Base-by-base conservation (phyloP, 169 alveolate species). In the Eimeria praecox region DNA sequence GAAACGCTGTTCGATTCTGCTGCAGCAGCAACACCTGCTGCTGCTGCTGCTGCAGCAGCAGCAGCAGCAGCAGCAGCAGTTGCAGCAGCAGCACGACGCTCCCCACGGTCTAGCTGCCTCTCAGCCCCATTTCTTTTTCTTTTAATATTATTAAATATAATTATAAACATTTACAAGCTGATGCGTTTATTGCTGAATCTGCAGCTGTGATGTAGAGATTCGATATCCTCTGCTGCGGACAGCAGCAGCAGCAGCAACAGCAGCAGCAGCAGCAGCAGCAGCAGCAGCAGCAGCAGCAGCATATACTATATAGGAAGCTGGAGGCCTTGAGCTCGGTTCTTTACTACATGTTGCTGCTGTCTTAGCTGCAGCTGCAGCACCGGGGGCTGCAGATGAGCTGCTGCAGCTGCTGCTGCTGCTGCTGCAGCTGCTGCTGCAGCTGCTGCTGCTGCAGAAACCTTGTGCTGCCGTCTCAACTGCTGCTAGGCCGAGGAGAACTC, bases 231-330 rank as follows among this genome's bases (percentile, higher is more conserved):
- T 14, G 66, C 66, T 56, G 66, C 66, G 8, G 20, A 22, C 46
- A 30, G 80, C 44, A 12, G 44, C 46, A 9, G 75, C 75, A 22
- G 75, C 30, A 18, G 75, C 75, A 64, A 30, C 75, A 64, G 75
- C 75, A 6, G 75, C n/a, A 64, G 35, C 75, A 30, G 80, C 49
- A 69, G 44, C 80, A 69, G 80, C 80, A 69, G 80, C 80, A 35
- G 49, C 80, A 69, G 80, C 44, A 66, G 77, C 77, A 66, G 77
- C 77, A 66, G 24, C 77, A 66, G 33, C 77, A 66, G 77, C 77
- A 66, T 24, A 6, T 9, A 52, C 59, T 52, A 14, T 14, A 52
- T 52, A 6, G 6, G 6, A 9, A 9, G 59, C 59, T 52, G 59
- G 20, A 52, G 66, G n/a, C n/a, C n/a, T n/a, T n/a, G n/a, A n/a